phyloP scores from a whole-genome alignment of 352 stramenopile species.

The Phytophthora boehmeriae region DNA sequence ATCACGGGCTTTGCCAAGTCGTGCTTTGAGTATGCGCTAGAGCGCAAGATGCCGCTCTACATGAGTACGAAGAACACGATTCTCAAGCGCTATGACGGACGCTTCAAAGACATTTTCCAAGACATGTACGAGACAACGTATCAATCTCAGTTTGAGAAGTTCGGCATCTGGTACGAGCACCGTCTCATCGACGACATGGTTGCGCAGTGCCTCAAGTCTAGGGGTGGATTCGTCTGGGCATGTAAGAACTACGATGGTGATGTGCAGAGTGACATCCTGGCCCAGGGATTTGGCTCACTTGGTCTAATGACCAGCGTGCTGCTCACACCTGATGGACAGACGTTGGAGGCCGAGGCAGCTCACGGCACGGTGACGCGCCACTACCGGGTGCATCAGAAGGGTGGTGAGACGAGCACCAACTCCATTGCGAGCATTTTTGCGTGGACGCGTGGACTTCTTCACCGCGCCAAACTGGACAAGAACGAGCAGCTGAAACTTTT shows the following conservation, averaged over 20 bases:
- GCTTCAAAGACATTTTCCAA: conserved; percentile 92
- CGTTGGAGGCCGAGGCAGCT: conserved; percentile 87
- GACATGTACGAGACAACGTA: conserved; percentile 85
- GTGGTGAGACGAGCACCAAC: conserved; percentile 89
- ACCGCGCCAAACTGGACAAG: conserved; percentile 86
- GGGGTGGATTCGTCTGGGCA: conserved; percentile 89
- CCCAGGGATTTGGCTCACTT: conserved; percentile 88
- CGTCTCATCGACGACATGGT: conserved; percentile 93
- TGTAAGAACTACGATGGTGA: conserved; percentile 94
- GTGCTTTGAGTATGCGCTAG: conserved; percentile 69
- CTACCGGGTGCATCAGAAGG: conserved; percentile 89
- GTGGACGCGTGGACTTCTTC: conserved; percentile 83
- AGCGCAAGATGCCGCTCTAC: conserved; percentile 80
- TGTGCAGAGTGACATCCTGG: conserved; percentile 90
- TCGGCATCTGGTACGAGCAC: conserved; percentile 85
- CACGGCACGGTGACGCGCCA: conserved; percentile 91
- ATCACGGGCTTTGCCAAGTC: conserved; percentile 72
- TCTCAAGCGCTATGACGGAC: conserved; percentile 87
- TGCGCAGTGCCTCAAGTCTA: conserved; percentile 88
- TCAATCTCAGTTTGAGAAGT: conserved; percentile 70
- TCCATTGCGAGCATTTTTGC: conserved; percentile 90
- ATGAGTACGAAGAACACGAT: conserved; percentile 93
- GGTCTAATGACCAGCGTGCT: conserved; percentile 91
- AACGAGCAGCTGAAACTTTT: conserved; percentile 82
- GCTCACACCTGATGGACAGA: conserved; percentile 84